Evolutionary conservation across 2,329 filamentous ascomycete species (phyloP), one percentile per base, ranked within the genome.

Genomic region (Arthrobotrys entomopaga): DNA sequence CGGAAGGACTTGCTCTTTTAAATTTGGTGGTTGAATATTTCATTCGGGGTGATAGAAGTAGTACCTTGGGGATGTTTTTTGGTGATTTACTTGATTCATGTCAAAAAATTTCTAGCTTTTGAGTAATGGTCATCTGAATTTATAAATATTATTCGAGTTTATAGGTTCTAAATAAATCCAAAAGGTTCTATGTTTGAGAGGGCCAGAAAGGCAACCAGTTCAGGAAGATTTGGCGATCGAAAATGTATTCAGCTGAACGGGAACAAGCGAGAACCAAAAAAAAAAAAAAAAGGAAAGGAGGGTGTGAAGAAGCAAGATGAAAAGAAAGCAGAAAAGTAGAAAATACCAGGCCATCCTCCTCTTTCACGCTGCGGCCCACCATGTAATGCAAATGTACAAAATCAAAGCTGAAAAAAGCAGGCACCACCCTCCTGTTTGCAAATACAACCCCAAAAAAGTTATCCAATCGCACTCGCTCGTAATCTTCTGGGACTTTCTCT

Each of bases 241-340:
- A 67, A 67, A 74, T 52, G 26, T 66, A 43, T 74, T 63, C 70
- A 74, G 71, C 65, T 69, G 59, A 60, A 69, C 64, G 71, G 64
- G 61, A 75, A 70, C 54, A 75, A 70, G 71, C 64, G 65, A 75
- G 71, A 52, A 48, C 64, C 46, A 43, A 56, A 42, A 26, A 49
- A 69, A 59, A 60, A 48, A 63, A 65, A 19, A 34, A 56, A 42
- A 46, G 4, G 19, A 42, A 29, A 53, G 65, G 67, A 65, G 15
- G 56, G 56, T 65, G 58, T 73, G 61, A 42, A 65, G 46, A 22
- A 49, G 19, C 8, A 38, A 49, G 64, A 59, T 24, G n/a, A 58
- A 38, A 58, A 52, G 22, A 56, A 50, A 46, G 58, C 49, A 59
- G 46, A 49, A 20, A 46, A 38, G 20, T 16, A 50, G 50, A 43